Evolutionary conservation across 305 asterid genomes (phyloP).

Genomic region (Fraxinus xanthoxyloides): DNA sequence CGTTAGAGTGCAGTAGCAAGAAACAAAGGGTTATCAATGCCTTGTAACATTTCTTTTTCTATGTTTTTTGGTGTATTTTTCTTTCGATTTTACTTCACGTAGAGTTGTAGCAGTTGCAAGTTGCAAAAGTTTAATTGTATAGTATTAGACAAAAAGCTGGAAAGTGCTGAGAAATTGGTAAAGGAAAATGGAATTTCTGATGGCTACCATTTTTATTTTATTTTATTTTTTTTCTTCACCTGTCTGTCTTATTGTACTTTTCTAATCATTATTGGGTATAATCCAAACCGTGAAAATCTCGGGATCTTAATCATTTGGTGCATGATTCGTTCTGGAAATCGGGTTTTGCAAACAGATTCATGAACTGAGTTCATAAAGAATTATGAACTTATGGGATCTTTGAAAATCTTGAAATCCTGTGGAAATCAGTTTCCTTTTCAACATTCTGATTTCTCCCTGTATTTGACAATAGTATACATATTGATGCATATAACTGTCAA

Average conservation of each 20-base stretch:
- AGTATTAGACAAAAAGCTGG: neutral
- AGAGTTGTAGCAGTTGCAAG: too few relatives aligned
- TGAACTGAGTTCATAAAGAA: neutral
- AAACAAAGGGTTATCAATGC: constrained; percentile 68
- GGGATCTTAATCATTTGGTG: neutral
- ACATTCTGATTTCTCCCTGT: neutral
- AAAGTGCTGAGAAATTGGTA: neutral
- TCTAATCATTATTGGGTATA: neutral
- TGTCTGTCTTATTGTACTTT: neutral
- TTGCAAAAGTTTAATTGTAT: too few relatives aligned
- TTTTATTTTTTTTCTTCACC: neutral
- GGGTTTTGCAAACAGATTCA: neutral
- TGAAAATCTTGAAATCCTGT: neutral
- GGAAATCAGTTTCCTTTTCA: neutral
- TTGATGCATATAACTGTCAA: neutral
- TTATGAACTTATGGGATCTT: neutral
- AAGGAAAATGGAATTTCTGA: neutral
- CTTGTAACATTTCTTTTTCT: constrained; percentile 31
- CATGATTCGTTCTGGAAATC: neutral
- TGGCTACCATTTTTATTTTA: neutral
- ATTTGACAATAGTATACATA: neutral
- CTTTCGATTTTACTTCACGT: too few relatives aligned
- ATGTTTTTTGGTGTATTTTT: neutral
- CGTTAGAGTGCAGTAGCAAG: constrained; percentile 45
- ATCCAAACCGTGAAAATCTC: neutral